Conservation (phyloP, 331 rosid species). For the Rosa hybrid region DNA sequence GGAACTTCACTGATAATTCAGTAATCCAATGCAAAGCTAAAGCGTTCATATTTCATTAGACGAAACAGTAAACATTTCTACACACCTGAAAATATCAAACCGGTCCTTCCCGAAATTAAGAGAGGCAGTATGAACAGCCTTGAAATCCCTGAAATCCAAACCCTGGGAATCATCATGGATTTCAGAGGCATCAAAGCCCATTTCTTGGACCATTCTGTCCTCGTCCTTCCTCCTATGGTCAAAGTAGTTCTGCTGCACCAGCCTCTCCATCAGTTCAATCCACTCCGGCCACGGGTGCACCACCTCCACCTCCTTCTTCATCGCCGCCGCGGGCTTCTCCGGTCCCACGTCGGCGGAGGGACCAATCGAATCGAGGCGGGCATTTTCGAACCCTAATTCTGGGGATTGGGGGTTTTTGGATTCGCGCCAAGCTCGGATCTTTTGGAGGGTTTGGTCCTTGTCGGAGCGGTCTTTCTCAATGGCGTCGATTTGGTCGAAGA, state of each 20-base stretch:
- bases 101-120: constrained; percentile 91
- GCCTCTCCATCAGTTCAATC: constrained; percentile 90
- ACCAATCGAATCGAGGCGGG: not conserved
- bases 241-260: constrained; percentile 89
- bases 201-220: constrained; percentile 61
- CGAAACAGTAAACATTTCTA: not conserved
- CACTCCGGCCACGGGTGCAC: constrained; percentile 99
- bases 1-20: not conserved
- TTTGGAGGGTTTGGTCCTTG: constrained; percentile 81
- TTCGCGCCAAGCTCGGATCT: constrained; percentile 86
- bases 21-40: not conserved
- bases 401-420: constrained; percentile 46
- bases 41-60: not conserved
- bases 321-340: constrained; percentile 12
- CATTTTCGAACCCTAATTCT: constrained; percentile 13
- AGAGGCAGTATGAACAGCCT: constrained; percentile 69
- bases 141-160: constrained; percentile 68
- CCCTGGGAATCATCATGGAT: constrained; percentile 27
- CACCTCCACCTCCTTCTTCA: constrained; percentile 53
- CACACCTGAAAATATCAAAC: constrained; percentile 79
- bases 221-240: constrained; percentile 83
- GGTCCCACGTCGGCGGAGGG: not conserved
- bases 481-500: constrained; percentile 91
- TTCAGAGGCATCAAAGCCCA: constrained; percentile 50
- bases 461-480: constrained; percentile 80